A percentile compares a stretch with the other conserved stretches of the same genome.
These are phyloP conservation scores for Aspergillus quadricinctus DNA, from an alignment of 2,329 filamentous ascomycete genomes.

Conservation along the genomic window DNA sequence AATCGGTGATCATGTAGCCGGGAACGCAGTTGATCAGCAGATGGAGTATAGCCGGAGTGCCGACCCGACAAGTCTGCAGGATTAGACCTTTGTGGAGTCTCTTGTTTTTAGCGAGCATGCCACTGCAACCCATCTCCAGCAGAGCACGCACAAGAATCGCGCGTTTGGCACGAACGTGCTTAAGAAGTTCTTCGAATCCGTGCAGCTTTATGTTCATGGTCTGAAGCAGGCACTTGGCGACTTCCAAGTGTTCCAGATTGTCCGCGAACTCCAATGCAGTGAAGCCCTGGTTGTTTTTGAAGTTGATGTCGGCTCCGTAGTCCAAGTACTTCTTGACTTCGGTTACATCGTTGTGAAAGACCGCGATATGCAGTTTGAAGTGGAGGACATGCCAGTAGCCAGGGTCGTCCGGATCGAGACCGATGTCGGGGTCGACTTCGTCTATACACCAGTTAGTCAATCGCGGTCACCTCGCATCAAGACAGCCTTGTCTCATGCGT, in stretches of 20 bases:
- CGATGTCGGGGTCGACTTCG: not conserved
- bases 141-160: conserved; percentile 7
- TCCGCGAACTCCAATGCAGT: conserved; percentile 12
- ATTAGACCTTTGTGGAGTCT: conserved; percentile 4
- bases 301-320: conserved; percentile 7
- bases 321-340: conserved; percentile 5
- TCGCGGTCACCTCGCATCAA: not conserved
- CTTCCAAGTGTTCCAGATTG: conserved; percentile 1
- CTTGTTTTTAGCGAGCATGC: conserved; percentile 2
- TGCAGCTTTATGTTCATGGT: conserved; percentile 1
- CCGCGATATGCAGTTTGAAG: conserved; percentile 6
- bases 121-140: conserved; percentile 12
- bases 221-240: conserved; percentile 7
- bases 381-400: not conserved
- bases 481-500: not conserved
- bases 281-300: conserved; percentile 2
- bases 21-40: conserved; percentile 26
- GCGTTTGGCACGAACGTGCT: conserved; percentile 5
- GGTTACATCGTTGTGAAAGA: conserved; percentile 2
- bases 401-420: not conserved
- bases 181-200: conserved; percentile 7
- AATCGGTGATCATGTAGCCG: conserved; percentile 18
- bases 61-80: conserved; percentile 6
- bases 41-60: conserved; percentile 1
- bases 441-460: not conserved